These are phyloP conservation scores for Casuarina cunninghamiana DNA, from an alignment of 306 rosid species.

Conservation along the genomic window DNA sequence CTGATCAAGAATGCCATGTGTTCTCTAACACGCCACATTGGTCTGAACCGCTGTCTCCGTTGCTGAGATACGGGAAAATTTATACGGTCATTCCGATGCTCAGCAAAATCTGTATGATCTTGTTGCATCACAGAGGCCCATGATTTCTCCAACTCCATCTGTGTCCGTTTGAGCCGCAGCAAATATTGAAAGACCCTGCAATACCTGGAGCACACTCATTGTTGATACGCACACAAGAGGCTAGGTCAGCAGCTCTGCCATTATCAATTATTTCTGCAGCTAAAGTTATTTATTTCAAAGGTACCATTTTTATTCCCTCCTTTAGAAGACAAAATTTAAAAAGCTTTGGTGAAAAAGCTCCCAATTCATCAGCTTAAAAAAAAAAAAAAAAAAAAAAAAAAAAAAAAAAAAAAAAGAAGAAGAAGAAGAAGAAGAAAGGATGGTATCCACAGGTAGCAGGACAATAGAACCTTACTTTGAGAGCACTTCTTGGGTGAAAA, in stretches of 20 bases:
- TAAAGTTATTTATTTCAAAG: neutral
- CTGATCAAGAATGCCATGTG: slow-evolving; percentile 93
- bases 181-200: slow-evolving; percentile 86
- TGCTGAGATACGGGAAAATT: slow-evolving; percentile 56
- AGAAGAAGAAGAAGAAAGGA: slow-evolving; percentile 24
- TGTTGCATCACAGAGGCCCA: slow-evolving; percentile 97
- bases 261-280: slow-evolving; percentile 19
- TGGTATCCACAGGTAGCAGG: slow-evolving; percentile 19
- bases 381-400: slow-evolving; percentile 18
- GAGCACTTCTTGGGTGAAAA: slow-evolving; percentile 92
- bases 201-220: slow-evolving; percentile 53
- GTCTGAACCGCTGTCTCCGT: slow-evolving; percentile 58
- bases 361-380: slow-evolving; percentile 11
- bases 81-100: slow-evolving; percentile 44
- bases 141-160: slow-evolving; percentile 95
- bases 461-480: slow-evolving; percentile 67
- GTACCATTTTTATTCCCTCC: neutral
- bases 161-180: slow-evolving; percentile 85
- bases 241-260: slow-evolving; percentile 15
- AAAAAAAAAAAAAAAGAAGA: slow-evolving; percentile 14
- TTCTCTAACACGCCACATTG: slow-evolving; percentile 92
- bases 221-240: slow-evolving; percentile 20
- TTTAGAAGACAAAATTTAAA: neutral
- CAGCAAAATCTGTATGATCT: slow-evolving; percentile 81
- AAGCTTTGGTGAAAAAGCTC: neutral